Conservation (phyloP, 2,329 filamentous ascomycete genomes). For the Trichoderma atroviride region DNA sequence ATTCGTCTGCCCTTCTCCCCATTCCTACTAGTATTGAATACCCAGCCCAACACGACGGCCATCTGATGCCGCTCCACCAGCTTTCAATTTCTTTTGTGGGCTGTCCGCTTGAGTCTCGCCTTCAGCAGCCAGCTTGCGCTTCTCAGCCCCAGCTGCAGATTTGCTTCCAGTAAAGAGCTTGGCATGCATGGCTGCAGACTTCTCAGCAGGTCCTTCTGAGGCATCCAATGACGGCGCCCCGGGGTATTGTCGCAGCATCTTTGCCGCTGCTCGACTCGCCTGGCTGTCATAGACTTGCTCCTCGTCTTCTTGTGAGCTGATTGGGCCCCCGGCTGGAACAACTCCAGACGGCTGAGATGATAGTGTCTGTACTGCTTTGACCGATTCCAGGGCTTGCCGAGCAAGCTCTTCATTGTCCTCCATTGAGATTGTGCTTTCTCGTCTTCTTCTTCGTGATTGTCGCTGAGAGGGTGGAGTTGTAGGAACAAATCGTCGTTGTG, state of each 20-base stretch:
- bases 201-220: conserved; percentile 49
- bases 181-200: conserved; percentile 53
- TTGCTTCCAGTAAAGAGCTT: conserved; percentile 48
- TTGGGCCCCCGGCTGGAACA: conserved; percentile 36
- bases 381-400: conserved; percentile 56
- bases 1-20: not conserved
- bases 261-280: conserved; percentile 75
- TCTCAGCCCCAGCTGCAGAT: conserved; percentile 49
- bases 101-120: conserved; percentile 45
- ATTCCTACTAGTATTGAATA: conserved; percentile 48
- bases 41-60: conserved; percentile 53
- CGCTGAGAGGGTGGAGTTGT: conserved; percentile 49
- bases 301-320: conserved; percentile 37
- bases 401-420: conserved; percentile 62
- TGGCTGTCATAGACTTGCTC: conserved; percentile 69
- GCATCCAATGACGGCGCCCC: conserved; percentile 50
- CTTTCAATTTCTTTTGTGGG: conserved; percentile 55
- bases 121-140: conserved; percentile 51
- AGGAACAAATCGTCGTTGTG: conserved; percentile 45
- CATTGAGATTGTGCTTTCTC: conserved; percentile 83
- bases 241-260: conserved; percentile 67
- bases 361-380: conserved; percentile 50
- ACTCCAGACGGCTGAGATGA: conserved; percentile 33
- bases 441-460: conserved; percentile 64
- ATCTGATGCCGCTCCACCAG: conserved; percentile 45